Base-by-base conservation (phyloP, 2,329 filamentous ascomycete species). In the Paracamarosporium sp. region DNA sequence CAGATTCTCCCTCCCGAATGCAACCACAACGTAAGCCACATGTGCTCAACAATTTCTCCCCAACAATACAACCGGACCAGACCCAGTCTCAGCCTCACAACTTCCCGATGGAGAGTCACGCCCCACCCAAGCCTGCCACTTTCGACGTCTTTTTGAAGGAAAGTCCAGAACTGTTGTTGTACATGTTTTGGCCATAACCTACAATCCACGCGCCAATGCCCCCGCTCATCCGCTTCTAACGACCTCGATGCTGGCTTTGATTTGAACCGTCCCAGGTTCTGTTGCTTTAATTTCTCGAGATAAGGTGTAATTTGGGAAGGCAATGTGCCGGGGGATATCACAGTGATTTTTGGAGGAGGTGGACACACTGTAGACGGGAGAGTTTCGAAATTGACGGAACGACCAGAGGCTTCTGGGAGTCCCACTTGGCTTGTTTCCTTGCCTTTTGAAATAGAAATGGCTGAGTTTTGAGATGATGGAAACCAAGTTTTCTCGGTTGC, bases 11-110 rank as follows among this genome's bases (percentile, higher is more conserved):
- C 82, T 55, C 85, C 82, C 65, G 89, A 94, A 0, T 88, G 90
- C 13, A 93, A 76, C 70, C 90, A 94, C 0, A 96, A 75, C 36
- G 93, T 73, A 4, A 95, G 76, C 73, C 92, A 96, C 31, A 91
- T 82, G 67, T 96, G 89, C 53, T 86, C 83, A 0, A 86, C 86
- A 0, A 92, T 79, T 60, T 89, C 85, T 0, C 90, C 93, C 88
- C 91, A 97, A 69, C 91, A 91, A 71, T 90, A 95, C 1, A 94
- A 74, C 31, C 87, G 84, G 1, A 96, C 72, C 1, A 63, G 74
- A 55, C 81, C 78, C 11, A 77, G 60, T 11, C 30, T 33, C 45
- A 35, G 35, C 13, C 31, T 60, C 50, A 12, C 31, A 17, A 63
- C 44, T 7, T 73, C 72, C 60, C 83, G 78, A 75, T 67, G 62